Base-by-base conservation (phyloP, 2,329 filamentous ascomycete genomes). In the Teratosphaeria pseudoeucalypti region DNA sequence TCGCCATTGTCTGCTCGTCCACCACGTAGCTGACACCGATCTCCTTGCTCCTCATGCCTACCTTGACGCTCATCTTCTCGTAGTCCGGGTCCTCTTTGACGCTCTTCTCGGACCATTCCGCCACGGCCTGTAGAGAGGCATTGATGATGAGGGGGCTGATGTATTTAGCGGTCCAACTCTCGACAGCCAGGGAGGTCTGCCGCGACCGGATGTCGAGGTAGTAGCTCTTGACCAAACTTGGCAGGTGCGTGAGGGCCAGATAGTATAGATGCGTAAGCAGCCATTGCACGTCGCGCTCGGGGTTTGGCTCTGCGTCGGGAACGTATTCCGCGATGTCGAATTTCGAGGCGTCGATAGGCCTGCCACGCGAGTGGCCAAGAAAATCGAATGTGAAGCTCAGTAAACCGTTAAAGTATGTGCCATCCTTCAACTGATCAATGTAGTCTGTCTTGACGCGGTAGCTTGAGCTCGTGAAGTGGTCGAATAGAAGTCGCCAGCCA, bases 401-500 rank as follows among this genome's bases (percentile, higher is more conserved):
- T 1, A 99, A 75, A 1, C 86, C 84, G 0, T 77, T 74, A 0
- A 95, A 75, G 59, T 86, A 86, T 11, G 85, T 82, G 14, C 86
- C 85, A 29, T 87, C 82, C 71, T 91, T 94, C 59, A 99, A 81
- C 60, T 88, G 84, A 27, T 90, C 83, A 0, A 85, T 82, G 68
- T 96, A 97, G 67, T 92, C 86, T 60, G 83, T 84, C 65, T 90
- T 88, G 16, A 97, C 85, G 67, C 90, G 90, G 72, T 89, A 87
- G 0, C 92, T 74, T 14, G 53, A 32, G 6, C 72, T 70, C 14
- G 61, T 62, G 70, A 92, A 95, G 53, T 92, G 87, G 66, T 95
- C 90, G 70, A 95, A 97, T 0, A 96, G 81, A 1, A 97, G 79
- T 63, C 89, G 84, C 94, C 94, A 99, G 11, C 90, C 88, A 32